Conservation (phyloP, 495 filamentous ascomycete genomes). For the Letharia columbiana region DNA sequence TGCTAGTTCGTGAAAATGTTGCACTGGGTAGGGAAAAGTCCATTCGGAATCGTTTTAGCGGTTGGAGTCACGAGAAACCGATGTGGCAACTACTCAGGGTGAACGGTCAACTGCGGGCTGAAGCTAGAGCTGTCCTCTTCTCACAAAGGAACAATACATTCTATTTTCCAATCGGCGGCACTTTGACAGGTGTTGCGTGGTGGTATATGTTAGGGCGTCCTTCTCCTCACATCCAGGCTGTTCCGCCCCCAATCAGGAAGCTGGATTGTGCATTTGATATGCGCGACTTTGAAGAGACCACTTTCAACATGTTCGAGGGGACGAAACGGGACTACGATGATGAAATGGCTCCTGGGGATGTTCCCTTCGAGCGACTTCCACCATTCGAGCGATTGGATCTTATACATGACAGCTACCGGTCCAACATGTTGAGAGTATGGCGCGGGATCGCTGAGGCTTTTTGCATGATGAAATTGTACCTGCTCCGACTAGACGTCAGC, state of each 20-base stretch:
- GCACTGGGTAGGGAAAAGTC: neutral
- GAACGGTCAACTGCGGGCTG: neutral
- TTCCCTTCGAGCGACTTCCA: neutral
- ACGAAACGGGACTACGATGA: neutral
- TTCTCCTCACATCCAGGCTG: neutral
- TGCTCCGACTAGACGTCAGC: neutral
- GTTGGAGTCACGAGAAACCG: neutral
- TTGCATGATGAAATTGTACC: neutral
- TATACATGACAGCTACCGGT: too few species aligned
- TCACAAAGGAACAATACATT: neutral
- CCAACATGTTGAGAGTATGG: neutral
- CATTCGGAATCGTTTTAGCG: neutral
- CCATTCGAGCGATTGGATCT: neutral
- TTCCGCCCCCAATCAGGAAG: neutral
- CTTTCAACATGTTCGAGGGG: neutral
- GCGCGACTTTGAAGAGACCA: neutral
- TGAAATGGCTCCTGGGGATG: neutral
- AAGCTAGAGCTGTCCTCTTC: neutral
- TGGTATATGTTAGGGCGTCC: neutral
- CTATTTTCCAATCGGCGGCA: neutral
- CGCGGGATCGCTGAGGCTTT: neutral
- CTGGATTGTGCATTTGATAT: neutral
- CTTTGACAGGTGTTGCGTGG: neutral
- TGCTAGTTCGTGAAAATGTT: neutral
- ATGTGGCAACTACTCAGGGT: neutral